These are phyloP conservation scores for Oryza australiensis DNA, from an alignment of 176 grass and related monocot species.

Conservation along the genomic window DNA sequence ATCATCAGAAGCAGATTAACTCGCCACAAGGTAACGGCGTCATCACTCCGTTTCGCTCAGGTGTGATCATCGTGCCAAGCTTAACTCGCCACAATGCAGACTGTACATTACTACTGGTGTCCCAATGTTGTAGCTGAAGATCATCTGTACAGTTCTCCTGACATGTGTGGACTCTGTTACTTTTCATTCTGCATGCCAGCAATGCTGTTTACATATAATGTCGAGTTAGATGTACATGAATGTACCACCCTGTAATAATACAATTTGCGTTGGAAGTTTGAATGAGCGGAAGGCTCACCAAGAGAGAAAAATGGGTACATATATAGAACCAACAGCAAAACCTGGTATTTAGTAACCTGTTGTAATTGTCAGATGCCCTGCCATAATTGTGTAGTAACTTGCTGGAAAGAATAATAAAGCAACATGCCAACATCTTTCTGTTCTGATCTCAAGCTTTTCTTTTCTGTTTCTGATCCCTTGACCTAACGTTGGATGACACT, in stretches of 20 bases:
- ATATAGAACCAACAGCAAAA: not conserved
- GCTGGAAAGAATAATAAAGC: constrained; percentile 1
- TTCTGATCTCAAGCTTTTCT: not conserved
- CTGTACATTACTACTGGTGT: constrained; percentile 26
- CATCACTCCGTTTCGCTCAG: not conserved
- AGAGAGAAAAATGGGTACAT: not conserved
- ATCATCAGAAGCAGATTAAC: constrained; percentile 11
- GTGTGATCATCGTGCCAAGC: constrained; percentile 9
- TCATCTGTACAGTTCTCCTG: not conserved
- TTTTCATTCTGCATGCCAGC: not conserved
- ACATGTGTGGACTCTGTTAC: not conserved
- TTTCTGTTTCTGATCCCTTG: not conserved
- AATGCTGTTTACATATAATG: constrained; percentile 23
- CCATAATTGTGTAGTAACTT: not conserved
- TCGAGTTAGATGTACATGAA: constrained; percentile 11
- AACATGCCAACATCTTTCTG: not conserved
- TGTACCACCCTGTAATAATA: constrained; percentile 1
- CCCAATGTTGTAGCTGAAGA: not conserved
- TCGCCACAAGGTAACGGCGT: not conserved
- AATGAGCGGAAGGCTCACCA: constrained; percentile 5
- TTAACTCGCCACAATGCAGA: not conserved
- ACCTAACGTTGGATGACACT: too few relatives aligned
- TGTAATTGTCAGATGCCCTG: not conserved
- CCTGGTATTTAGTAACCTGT: not conserved
- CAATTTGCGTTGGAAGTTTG: not conserved